Conservation (phyloP, 2,329 filamentous ascomycete species). For the Coleophoma crateriformis region DNA sequence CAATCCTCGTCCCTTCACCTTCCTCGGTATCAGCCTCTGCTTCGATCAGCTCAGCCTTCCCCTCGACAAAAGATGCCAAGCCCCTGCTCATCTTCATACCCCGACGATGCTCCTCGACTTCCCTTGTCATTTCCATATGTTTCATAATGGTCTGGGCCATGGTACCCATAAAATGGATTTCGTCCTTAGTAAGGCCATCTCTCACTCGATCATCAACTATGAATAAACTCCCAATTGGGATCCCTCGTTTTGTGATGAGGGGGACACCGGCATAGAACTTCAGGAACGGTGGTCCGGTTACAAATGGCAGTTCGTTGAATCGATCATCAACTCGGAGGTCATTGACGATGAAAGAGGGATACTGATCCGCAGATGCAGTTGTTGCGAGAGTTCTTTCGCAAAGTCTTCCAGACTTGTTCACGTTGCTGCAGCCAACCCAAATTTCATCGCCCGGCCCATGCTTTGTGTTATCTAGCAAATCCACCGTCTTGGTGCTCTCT, state of each 20-base stretch:
- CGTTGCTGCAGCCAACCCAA: conserved; percentile 26
- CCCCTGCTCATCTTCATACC: conserved; percentile 50
- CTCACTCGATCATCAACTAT: conserved; percentile 52
- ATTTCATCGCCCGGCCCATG: conserved; percentile 24
- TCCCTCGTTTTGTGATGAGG: conserved; percentile 25
- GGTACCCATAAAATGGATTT: conserved; percentile 51
- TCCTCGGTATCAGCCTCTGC: conserved; percentile 20
- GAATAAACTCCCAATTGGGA: conserved; percentile 52
- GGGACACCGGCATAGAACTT: conserved; percentile 26
- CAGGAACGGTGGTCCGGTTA: conserved; percentile 18
- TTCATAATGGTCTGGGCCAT: conserved; percentile 52
- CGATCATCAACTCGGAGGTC: conserved; percentile 22
- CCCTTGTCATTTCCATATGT: conserved; percentile 53
- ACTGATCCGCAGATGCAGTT: conserved; percentile 12
- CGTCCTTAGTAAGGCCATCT: conserved; percentile 40
- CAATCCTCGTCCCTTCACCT: conserved; percentile 20
- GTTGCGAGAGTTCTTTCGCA: conserved; percentile 26
- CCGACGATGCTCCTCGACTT: conserved; percentile 45
- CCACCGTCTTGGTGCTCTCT: conserved; percentile 41
- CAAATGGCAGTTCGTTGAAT: conserved; percentile 23
- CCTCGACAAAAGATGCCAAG: conserved; percentile 48
- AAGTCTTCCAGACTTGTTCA: conserved; percentile 22
- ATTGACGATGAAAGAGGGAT: conserved; percentile 25
- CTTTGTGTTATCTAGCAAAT: conserved; percentile 21
- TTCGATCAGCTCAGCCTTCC: conserved; percentile 24